Conservation (phyloP, 1,284 basidiomycete genomes). For the Phylloporus sp. region DNA sequence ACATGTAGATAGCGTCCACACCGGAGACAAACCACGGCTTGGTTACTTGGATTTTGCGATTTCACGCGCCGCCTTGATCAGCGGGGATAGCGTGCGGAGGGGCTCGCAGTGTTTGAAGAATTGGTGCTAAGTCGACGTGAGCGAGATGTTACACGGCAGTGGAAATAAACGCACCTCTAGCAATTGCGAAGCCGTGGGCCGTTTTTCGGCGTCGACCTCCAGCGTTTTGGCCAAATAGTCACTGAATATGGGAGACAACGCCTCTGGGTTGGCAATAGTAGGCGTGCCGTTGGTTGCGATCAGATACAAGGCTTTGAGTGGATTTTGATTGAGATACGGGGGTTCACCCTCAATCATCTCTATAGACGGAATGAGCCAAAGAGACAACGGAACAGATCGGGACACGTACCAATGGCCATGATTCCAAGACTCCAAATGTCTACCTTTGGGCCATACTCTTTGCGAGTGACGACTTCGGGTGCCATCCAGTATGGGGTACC, state of each 20-base stretch:
- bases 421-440: constrained; percentile 99
- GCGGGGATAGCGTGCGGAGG: constrained; percentile 83
- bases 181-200: constrained; percentile 87
- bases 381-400: neutral
- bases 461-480: constrained; percentile 96
- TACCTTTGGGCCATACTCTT: constrained; percentile 98
- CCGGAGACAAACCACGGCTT: neutral
- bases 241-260: constrained; percentile 85
- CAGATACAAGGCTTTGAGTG: constrained; percentile 92
- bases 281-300: constrained; percentile 99
- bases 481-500: constrained; percentile 99
- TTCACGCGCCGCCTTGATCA: constrained; percentile 94
- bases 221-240: constrained; percentile 92
- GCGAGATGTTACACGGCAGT: neutral
- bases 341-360: constrained; percentile 99
- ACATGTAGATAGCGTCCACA: constrained; percentile 22
- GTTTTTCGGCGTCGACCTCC: constrained; percentile 93
- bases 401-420: constrained; percentile 88
- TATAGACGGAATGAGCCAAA: constrained; percentile 39
- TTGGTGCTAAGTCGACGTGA: constrained; percentile 63
- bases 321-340: constrained; percentile 97
- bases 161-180: constrained; percentile 65
- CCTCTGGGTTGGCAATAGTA: constrained; percentile 94
- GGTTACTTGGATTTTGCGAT: constrained; percentile 73
- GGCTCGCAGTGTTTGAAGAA: constrained; percentile 92